Evolutionary conservation across 2,329 filamentous ascomycete species (phyloP), one percentile per base, ranked within the genome.

Genomic region (Conoideocrella luteorostrata): DNA sequence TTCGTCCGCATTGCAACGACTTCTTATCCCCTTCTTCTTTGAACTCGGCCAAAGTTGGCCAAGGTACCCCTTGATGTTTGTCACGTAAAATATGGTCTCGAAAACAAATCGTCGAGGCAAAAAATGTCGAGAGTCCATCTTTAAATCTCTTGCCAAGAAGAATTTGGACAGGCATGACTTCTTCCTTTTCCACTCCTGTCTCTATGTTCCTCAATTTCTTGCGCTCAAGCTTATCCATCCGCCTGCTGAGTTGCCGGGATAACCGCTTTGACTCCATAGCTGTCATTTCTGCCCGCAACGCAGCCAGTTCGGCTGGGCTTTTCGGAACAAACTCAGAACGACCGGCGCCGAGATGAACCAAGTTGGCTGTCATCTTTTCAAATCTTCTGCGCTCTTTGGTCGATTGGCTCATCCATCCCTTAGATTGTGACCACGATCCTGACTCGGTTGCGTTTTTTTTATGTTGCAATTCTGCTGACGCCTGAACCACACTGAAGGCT

Each of bases 301-400:
- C 55, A 10, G 63, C 56, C 29, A 66, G 53, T 23, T 67, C 60
- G 2, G 55, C 52, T 3, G 64, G 59, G 9, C 24, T 63, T 34
- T 58, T 56, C 9, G 67, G 67, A 5, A 67, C 46, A 38, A 61
- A 64, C 1, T 66, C 64, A 1, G 66, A 69, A 11, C 59, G 58
- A 36, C 59, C 56, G 2, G 60, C 58, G n/a, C 60, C 54, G 40
- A 66, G 61, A 38, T 63, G 58, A 17, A 54, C 57, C 39, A 69
- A 46, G 35, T 63, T 63, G n/a, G 55, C 50, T 51, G 55, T 52
- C 53, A 64, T 55, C 47, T 57, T 67, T n/a, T 61, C 52, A 44
- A 64, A 68, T 4, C 48, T 54, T 23, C 50, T 54, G n/a, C 59
- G 57, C 39, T 64, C 61, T 33, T 56, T 57, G 17, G 58, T 59